phyloP scores from a whole-genome alignment of 164 flowering plant genomes.

The Amborella trichopoda region DNA sequence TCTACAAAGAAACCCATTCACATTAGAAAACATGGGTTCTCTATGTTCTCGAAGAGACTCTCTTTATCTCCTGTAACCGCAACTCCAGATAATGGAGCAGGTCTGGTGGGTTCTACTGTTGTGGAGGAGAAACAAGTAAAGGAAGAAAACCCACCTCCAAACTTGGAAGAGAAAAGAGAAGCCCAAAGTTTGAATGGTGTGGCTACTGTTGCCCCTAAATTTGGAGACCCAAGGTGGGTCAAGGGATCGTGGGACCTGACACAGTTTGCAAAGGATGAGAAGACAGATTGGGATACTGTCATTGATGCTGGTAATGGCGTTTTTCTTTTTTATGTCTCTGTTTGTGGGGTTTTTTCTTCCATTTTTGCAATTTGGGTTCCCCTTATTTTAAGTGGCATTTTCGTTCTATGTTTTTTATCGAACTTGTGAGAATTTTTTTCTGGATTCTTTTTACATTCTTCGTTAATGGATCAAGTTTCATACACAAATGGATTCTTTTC shows the following conservation, averaged over 20 bases:
- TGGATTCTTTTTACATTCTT: not conserved
- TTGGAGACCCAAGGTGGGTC: constrained; percentile 67
- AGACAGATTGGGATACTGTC: constrained; percentile 85
- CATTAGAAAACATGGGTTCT: constrained; percentile 17
- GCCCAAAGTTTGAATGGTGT: constrained; percentile 24
- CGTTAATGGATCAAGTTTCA: not conserved
- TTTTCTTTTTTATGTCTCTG: not conserved
- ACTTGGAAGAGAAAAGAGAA: constrained; percentile 15
- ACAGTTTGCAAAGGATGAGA: constrained; percentile 66
- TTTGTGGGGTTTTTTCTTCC: not conserved
- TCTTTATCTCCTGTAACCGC: constrained; percentile 7
- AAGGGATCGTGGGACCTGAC: constrained; percentile 90
- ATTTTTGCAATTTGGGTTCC: constrained; percentile 1
- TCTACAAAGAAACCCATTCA: constrained; percentile 18
- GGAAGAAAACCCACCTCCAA: constrained; percentile 9
- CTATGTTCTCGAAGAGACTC: constrained; percentile 11
- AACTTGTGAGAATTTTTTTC: not conserved
- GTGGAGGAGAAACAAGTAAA: constrained; percentile 15
- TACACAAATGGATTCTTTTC: not conserved
- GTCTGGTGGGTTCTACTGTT: constrained; percentile 23
- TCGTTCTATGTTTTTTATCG: constrained; percentile 3
- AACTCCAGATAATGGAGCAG: constrained; percentile 48
- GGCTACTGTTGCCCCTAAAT: constrained; percentile 19
- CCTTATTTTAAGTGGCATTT: not conserved
- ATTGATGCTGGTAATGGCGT: constrained; percentile 74